Conservation (phyloP, 306 rosid genomes). For the Citrullus mucosospermus region DNA sequence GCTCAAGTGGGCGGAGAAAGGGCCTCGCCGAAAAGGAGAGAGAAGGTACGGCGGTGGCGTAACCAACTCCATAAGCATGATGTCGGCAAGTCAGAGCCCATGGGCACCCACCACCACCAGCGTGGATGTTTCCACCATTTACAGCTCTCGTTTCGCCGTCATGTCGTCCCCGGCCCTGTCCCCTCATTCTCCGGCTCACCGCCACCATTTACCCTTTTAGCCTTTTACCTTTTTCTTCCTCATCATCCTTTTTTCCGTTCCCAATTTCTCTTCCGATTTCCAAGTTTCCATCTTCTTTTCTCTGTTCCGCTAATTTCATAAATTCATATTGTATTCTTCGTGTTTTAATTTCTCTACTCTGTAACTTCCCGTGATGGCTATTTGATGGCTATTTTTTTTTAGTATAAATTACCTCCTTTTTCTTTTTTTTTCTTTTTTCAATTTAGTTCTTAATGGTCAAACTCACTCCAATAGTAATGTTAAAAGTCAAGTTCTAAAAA, state of each 20-base stretch:
- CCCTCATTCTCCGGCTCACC: conserved; percentile 14
- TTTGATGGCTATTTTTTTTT: too few relatives aligned
- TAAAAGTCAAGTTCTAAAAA: too few relatives aligned
- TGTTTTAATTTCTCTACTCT: background rate
- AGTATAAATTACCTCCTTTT: too few relatives aligned
- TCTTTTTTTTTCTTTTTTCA: too few relatives aligned
- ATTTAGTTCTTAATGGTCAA: too few relatives aligned
- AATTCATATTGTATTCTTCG: background rate
- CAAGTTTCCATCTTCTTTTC: background rate
- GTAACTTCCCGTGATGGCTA: background rate
- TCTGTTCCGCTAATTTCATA: background rate
- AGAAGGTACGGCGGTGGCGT: conserved; percentile 22
- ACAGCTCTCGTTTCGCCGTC: conserved; percentile 32
- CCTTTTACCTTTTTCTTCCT: background rate
- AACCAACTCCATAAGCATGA: background rate
- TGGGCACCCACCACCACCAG: conserved; percentile 7
- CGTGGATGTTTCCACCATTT: conserved; percentile 17
- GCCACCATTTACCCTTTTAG: conserved; percentile 41
- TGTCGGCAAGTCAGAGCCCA: conserved; percentile 14
- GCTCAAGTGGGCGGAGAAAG: conserved; percentile 72
- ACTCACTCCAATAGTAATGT: too few relatives aligned
- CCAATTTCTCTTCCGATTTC: background rate
- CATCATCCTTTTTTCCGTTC: too few relatives aligned
- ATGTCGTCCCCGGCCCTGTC: conserved; percentile 19
- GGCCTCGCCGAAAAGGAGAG: conserved; percentile 42